A percentile compares a stretch with the other conserved stretches of the same genome.
phyloP scores from a whole-genome alignment of 164 flowering plant genomes.

The Vitis rupestris region DNA sequence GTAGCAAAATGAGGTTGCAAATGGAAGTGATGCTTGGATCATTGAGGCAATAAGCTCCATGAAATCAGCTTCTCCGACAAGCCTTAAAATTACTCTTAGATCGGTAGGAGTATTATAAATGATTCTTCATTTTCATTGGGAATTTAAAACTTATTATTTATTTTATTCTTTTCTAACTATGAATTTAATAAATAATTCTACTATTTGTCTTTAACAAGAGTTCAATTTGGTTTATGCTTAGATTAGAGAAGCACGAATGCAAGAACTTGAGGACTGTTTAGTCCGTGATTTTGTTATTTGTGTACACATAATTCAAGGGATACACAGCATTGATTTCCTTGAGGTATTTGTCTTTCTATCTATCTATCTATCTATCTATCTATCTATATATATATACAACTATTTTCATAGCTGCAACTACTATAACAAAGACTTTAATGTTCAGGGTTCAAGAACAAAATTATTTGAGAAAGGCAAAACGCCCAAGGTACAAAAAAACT shows the following conservation, averaged over 20 bases:
- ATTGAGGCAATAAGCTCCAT: not conserved
- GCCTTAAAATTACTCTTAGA: slow-evolving; percentile 5
- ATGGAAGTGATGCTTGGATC: not conserved
- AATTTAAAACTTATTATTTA: too few relatives aligned
- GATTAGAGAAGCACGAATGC: slow-evolving; percentile 2
- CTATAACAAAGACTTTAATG: not conserved
- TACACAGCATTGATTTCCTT: not conserved
- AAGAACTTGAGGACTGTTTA: not conserved
- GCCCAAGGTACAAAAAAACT: slow-evolving; percentile 6
- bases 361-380: not conserved
- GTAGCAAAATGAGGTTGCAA: not conserved
- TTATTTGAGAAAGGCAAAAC: slow-evolving; percentile 14
- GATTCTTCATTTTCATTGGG: not conserved
- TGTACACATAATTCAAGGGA: not conserved
- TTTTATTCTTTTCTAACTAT: too few relatives aligned
- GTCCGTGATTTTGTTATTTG: not conserved
- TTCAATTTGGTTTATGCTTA: not conserved
- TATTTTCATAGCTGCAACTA: too few relatives aligned
- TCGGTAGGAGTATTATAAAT: not conserved
- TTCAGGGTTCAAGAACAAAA: slow-evolving; percentile 14
- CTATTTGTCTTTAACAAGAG: too few relatives aligned
- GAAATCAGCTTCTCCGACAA: slow-evolving; percentile 7
- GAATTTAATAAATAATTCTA: too few relatives aligned
- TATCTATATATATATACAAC: not conserved
- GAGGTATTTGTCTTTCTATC: not conserved